phyloP scores from a whole-genome alignment of 225 moss, liverwort and hornwort genomes.

The Antitrichia curtipendula region DNA sequence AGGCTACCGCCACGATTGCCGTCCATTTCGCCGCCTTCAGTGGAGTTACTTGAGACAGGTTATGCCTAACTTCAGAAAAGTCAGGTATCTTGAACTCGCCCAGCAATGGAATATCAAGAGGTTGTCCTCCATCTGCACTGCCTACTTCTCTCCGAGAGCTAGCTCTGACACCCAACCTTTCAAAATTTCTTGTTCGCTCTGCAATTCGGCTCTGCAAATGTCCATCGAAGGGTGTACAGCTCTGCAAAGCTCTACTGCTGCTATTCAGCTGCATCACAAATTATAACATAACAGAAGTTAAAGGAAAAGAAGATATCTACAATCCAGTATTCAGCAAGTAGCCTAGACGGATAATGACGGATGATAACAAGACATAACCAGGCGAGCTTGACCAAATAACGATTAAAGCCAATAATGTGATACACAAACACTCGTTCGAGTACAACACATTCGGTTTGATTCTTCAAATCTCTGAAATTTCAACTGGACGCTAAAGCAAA shows the following conservation, averaged over 20 bases:
- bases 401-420: background rate
- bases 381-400: background rate
- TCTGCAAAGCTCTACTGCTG: conserved; percentile 26
- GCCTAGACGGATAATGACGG: background rate
- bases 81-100: conserved; percentile 24
- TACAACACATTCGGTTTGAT: background rate
- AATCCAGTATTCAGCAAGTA: background rate
- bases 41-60: conserved; percentile 25
- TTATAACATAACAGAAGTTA: background rate
- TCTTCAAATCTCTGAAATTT: background rate
- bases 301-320: background rate
- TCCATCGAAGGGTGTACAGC: conserved; percentile 31
- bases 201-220: conserved; percentile 1
- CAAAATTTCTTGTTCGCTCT: conserved; percentile 3
- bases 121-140: background rate
- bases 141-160: conserved; percentile 17
- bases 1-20: conserved; percentile 30
- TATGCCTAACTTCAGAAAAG: conserved; percentile 5
- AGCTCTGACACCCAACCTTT: conserved; percentile 29
- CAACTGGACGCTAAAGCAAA: background rate
- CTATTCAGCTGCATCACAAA: conserved; percentile 34
- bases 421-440: background rate
- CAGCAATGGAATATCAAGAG: conserved; percentile 21
- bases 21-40: conserved; percentile 50
- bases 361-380: background rate